Evolutionary conservation across 768 basidiomycete genomes (phyloP).

Genomic region (Pisolithus microcarpus): DNA sequence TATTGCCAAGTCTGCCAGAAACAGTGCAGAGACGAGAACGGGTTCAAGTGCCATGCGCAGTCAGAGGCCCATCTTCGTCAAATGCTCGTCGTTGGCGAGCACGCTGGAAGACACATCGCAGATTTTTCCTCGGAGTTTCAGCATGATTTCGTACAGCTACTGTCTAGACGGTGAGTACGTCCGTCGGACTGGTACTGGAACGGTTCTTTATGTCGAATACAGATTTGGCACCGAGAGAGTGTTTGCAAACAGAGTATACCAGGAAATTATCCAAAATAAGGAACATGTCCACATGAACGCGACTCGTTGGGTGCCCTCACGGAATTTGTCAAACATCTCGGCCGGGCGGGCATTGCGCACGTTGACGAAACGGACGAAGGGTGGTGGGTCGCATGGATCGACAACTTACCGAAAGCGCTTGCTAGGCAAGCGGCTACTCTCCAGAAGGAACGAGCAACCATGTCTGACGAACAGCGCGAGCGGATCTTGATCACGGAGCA

Average conservation of each 20-base stretch:
- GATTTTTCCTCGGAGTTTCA: constrained; percentile 88
- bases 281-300: constrained; percentile 96
- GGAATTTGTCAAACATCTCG: constrained; percentile 88
- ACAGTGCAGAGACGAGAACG: constrained; percentile 98
- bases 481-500: constrained; percentile 85
- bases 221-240: constrained; percentile 95
- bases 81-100: constrained; percentile 95
- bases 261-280: constrained; percentile 96
- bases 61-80: constrained; percentile 90
- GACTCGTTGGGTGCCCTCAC: constrained; percentile 94
- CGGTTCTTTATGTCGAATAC: neutral
- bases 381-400: constrained; percentile 96
- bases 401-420: constrained; percentile 89
- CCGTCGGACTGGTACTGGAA: neutral
- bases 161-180: constrained; percentile 68
- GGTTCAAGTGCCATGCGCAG: constrained; percentile 90
- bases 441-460: constrained; percentile 88
- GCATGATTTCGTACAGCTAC: constrained; percentile 81
- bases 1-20: constrained; percentile 99
- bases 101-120: constrained; percentile 86
- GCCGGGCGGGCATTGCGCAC: constrained; percentile 75
- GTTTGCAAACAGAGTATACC: constrained; percentile 90
- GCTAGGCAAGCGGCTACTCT: constrained; percentile 82
- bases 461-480: constrained; percentile 93
- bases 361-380: constrained; percentile 99